These are phyloP conservation scores for Lophiostoma macrostomum DNA, from an alignment of 495 filamentous ascomycete genomes.

Conservation along the genomic window DNA sequence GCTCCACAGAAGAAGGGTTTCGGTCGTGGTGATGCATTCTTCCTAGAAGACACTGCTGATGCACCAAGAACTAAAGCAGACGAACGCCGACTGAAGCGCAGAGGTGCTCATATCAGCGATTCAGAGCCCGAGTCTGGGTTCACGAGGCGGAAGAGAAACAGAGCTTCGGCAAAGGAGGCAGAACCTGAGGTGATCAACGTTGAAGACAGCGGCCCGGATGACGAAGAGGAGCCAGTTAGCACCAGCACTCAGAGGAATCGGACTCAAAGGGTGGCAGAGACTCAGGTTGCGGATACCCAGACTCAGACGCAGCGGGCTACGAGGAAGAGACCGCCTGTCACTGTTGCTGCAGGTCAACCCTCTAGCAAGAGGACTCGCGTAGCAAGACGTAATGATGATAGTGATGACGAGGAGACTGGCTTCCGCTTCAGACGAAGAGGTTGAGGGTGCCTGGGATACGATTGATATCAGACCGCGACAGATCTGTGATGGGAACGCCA, in stretches of 20 bases:
- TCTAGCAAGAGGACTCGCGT: slow-evolving; percentile 46
- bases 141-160: slow-evolving; percentile 1
- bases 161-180: not conserved
- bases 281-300: slow-evolving; percentile 20
- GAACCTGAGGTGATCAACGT: slow-evolving; percentile 21
- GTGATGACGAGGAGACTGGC: slow-evolving; percentile 51
- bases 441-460: no score
- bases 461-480: no score
- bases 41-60: slow-evolving; percentile 51
- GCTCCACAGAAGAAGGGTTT: slow-evolving; percentile 68
- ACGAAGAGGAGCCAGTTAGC: slow-evolving; percentile 34
- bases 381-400: slow-evolving; percentile 42
- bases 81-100: slow-evolving; percentile 31
- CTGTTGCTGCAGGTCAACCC: slow-evolving; percentile 37
- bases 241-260: slow-evolving; percentile 34
- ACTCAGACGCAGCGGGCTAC: slow-evolving; percentile 34
- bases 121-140: slow-evolving; percentile 24
- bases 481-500: no score
- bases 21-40: slow-evolving; percentile 82
- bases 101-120: slow-evolving; percentile 27
- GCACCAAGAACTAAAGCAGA: slow-evolving; percentile 38
- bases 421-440: slow-evolving; percentile 59
- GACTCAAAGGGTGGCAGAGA: slow-evolving; percentile 21
- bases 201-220: slow-evolving; percentile 13
- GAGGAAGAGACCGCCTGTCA: slow-evolving; percentile 32